These are phyloP conservation scores for Funneliformis mosseae DNA, from an alignment of 192 early-diverging fungal genomes.

Conservation along the genomic window DNA sequence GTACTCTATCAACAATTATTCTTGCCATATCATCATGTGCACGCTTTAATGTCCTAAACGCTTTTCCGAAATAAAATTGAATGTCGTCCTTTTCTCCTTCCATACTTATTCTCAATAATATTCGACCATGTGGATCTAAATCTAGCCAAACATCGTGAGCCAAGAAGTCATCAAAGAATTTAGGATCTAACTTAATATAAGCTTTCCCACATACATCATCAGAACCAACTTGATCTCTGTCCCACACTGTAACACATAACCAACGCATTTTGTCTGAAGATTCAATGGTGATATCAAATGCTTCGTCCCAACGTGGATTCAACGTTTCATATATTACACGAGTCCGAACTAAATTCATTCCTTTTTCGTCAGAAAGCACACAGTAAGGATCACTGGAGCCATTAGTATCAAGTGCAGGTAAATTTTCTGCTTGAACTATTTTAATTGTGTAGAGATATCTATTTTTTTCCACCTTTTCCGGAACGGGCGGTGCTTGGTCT, in stretches of 20 bases:
- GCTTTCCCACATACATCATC: slow-evolving; percentile 65
- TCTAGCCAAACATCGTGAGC: slow-evolving; percentile 72
- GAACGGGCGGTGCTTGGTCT: background rate
- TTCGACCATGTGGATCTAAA: slow-evolving; percentile 65
- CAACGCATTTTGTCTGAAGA: slow-evolving; percentile 41
- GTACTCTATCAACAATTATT: slow-evolving; percentile 69
- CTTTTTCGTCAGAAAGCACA: slow-evolving; percentile 55
- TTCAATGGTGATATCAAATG: slow-evolving; percentile 66
- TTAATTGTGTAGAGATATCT: slow-evolving; percentile 68
- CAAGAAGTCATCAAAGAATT: slow-evolving; percentile 60
- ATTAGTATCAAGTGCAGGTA: slow-evolving; percentile 63
- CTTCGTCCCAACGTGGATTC: slow-evolving; percentile 84
- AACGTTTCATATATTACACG: slow-evolving; percentile 64
- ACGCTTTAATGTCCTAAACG: slow-evolving; percentile 71
- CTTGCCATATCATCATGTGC: slow-evolving; percentile 69
- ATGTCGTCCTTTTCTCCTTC: slow-evolving; percentile 78
- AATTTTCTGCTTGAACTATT: slow-evolving; percentile 66
- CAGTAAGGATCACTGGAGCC: slow-evolving; percentile 68
- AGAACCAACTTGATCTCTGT: slow-evolving; percentile 56
- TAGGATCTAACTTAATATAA: slow-evolving; percentile 60
- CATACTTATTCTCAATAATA: slow-evolving; percentile 73
- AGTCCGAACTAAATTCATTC: slow-evolving; percentile 53
- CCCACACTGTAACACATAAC: slow-evolving; percentile 48
- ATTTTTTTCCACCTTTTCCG: slow-evolving; percentile 41
- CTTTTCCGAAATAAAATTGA: slow-evolving; percentile 82